Percentiles rank a stretch among this genome's conserved stretches.
These are phyloP conservation scores for Limnanthes douglasii DNA, from an alignment of 345 rosid genomes.

Conservation along the genomic window DNA sequence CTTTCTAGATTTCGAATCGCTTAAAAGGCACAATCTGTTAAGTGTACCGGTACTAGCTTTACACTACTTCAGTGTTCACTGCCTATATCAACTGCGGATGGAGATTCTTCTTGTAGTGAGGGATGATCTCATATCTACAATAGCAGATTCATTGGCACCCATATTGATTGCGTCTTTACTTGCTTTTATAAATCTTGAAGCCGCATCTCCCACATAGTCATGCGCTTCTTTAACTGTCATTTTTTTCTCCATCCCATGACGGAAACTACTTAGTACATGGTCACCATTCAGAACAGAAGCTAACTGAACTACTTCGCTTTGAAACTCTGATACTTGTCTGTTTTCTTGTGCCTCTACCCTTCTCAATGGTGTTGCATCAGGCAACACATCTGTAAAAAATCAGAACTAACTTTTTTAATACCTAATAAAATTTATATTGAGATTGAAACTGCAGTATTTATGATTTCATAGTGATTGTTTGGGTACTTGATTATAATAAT, in stretches of 20 bases:
- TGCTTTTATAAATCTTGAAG: slow-evolving; percentile 65
- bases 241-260: slow-evolving; percentile 53
- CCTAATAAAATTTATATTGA: too few species aligned
- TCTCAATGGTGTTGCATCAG: slow-evolving; percentile 59
- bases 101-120: too few species aligned
- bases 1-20: too few species aligned
- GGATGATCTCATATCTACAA: slow-evolving; percentile 87
- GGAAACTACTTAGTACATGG: slow-evolving; percentile 77
- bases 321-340: slow-evolving; percentile 52
- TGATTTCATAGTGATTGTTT: too few species aligned
- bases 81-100: too few species aligned
- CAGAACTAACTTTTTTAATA: too few species aligned
- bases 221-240: slow-evolving; percentile 83
- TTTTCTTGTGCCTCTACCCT: slow-evolving; percentile 54
- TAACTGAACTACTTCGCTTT: slow-evolving; percentile 78
- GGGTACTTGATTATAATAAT: too few species aligned
- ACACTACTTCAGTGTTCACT: too few species aligned
- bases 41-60: too few species aligned
- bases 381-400: slow-evolving; percentile 40
- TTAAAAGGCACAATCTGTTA: too few species aligned
- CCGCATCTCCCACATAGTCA: slow-evolving; percentile 52
- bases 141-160: slow-evolving; percentile 80
- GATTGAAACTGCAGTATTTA: too few species aligned
- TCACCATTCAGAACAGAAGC: slow-evolving; percentile 93
- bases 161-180: slow-evolving; percentile 83